Evolutionary conservation across 345 rosid genomes (phyloP), one percentile per base, ranked within the genome.

Genomic region (Corchorus capsularis): DNA sequence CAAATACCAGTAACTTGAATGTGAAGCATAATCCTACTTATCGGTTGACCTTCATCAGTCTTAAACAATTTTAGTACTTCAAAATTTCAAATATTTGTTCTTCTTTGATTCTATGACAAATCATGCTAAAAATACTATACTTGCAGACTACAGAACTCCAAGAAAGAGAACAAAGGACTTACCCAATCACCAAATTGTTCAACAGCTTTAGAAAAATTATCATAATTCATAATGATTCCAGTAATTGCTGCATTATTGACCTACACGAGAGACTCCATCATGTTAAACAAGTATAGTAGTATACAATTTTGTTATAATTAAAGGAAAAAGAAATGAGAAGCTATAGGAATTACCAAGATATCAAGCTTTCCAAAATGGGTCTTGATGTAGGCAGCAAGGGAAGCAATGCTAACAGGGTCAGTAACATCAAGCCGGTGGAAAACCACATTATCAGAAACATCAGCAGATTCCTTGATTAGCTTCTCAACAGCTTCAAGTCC

Each of bases 401-500:
- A 68, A 22, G 49, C 66, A n/a, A 72, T 27, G 17, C 75, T 77
- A 20, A 57, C 56, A 54, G 83, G 66, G 57, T 81, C 72, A 3
- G 71, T 19, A 0, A 81, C 81, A 77, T 81, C 75, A 53, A 81
- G 78, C 34, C 77, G 63, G 59, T 73, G 83, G 43, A 81, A 81
- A 46, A 77, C 5, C 13, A 77, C 7, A 61, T 43, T 3, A 63
- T 77, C 57, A 20, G 46, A 37, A 4, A 75, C 62, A 4, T 3
- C 43, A 39, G 78, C 83, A 54, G 39, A 54, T 2, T 53, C 75
- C 13, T 43, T 72, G 35, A 27, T 1, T 1, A 77, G 75, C 9
- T 81, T 74, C 13, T 78, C 56, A 57, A 71, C 67, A 74, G 79
- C 81, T 68, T 74, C 75, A 37, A 68, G 72, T 4, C 83, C 78